phyloP scores from a whole-genome alignment of 805 yeast genomes.

The Saccharomyces paradoxus region DNA sequence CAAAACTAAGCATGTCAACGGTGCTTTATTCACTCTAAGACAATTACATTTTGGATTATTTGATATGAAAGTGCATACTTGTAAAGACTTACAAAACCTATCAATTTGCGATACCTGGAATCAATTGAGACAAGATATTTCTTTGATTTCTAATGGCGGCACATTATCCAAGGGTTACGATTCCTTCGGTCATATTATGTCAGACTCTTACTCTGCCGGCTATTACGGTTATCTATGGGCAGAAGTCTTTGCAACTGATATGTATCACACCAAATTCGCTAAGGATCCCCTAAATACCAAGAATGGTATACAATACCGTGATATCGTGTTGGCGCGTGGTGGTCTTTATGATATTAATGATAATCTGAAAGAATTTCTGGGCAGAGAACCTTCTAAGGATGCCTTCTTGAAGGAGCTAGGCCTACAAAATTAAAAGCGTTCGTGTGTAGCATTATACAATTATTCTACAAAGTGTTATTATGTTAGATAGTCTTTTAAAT shows the following conservation, averaged over 20 bases:
- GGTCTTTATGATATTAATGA: slow-evolving; percentile 66
- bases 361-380: slow-evolving; percentile 55
- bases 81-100: slow-evolving; percentile 36
- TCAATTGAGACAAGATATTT: slow-evolving; percentile 51
- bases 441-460: slow-evolving; percentile 8
- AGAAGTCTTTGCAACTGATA: slow-evolving; percentile 77
- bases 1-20: slow-evolving; percentile 65
- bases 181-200: slow-evolving; percentile 69
- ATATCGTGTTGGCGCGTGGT: slow-evolving; percentile 60
- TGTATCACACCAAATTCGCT: slow-evolving; percentile 63
- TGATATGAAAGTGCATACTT: slow-evolving; percentile 63
- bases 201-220: slow-evolving; percentile 80
- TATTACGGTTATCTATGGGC: slow-evolving; percentile 86
- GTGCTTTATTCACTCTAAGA: slow-evolving; percentile 61
- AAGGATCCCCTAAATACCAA: slow-evolving; percentile 55
- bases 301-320: slow-evolving; percentile 62
- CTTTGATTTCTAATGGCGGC: slow-evolving; percentile 50
- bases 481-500: slow-evolving; percentile 20
- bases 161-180: slow-evolving; percentile 57
- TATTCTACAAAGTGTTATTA: slow-evolving; percentile 16
- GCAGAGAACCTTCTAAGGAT: slow-evolving; percentile 64
- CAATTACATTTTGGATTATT: slow-evolving; percentile 74
- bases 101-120: slow-evolving; percentile 59
- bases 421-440: slow-evolving; percentile 12
- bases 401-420: slow-evolving; percentile 70